These are phyloP conservation scores for Diutina sp. DNA, from an alignment of 1,139 yeast species.

Conservation along the genomic window DNA sequence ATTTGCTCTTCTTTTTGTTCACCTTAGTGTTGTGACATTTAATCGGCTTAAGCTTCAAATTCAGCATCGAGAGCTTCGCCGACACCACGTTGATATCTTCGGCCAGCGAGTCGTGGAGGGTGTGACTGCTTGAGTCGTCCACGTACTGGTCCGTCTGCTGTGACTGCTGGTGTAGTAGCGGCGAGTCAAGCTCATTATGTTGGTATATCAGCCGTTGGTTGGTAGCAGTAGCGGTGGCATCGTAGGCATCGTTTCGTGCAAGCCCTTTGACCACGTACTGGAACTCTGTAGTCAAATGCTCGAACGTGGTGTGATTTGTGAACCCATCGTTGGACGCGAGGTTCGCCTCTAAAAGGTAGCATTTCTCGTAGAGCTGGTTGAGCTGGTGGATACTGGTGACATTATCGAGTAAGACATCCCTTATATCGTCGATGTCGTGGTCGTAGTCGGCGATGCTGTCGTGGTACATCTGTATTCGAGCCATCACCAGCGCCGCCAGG, in stretches of 20 bases:
- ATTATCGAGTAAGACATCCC: constrained; percentile 14
- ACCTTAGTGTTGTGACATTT: constrained; percentile 21
- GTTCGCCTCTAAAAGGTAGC: constrained; percentile 23
- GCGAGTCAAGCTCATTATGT: constrained; percentile 35
- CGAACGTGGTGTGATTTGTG: constrained; percentile 36
- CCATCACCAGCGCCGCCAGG: background rate
- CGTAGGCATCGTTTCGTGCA: background rate
- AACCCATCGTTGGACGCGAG: constrained; percentile 17
- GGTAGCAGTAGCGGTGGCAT: background rate
- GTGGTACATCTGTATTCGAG: constrained; percentile 11
- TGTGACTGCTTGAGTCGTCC: constrained; percentile 24
- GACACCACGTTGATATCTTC: constrained; percentile 4
- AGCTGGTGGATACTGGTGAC: constrained; percentile 13
- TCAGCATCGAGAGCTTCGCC: constrained; percentile 19
- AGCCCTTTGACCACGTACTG: constrained; percentile 8
- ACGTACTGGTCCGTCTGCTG: constrained; percentile 15
- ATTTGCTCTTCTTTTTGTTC: constrained; percentile 28
- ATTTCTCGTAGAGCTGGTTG: constrained; percentile 19
- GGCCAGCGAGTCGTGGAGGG: constrained; percentile 7
- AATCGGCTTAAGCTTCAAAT: constrained; percentile 28
- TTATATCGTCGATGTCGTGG: constrained; percentile 17
- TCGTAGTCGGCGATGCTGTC: constrained; percentile 17
- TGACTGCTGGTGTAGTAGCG: constrained; percentile 20
- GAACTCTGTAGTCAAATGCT: constrained; percentile 35
- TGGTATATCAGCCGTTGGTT: background rate